Evolutionary conservation across 805 yeast genomes (phyloP).

Genomic region (Candida sanyiensis): DNA sequence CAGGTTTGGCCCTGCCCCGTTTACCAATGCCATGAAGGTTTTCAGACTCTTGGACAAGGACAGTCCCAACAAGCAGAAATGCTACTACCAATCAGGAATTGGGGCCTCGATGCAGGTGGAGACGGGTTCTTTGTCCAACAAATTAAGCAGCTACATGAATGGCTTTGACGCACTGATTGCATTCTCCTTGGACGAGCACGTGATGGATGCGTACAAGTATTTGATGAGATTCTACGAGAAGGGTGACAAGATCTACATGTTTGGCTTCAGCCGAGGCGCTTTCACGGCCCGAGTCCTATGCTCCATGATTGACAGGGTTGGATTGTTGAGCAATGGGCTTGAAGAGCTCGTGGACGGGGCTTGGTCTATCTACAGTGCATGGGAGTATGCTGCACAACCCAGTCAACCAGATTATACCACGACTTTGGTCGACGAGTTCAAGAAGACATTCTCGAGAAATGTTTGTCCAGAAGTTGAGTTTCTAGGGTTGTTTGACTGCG

Average conservation of each 20-base stretch:
- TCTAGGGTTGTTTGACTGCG: constrained; percentile 67
- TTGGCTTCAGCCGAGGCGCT: constrained; percentile 65
- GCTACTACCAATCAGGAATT: constrained; percentile 66
- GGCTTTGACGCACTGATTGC: constrained; percentile 45
- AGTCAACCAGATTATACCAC: constrained; percentile 36
- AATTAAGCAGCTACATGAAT: constrained; percentile 20
- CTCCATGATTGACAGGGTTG: constrained; percentile 63
- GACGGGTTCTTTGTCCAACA: constrained; percentile 18
- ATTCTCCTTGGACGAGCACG: constrained; percentile 48
- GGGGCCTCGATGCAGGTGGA: constrained; percentile 47
- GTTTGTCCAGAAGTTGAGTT: constrained; percentile 42
- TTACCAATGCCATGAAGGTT: constrained; percentile 48
- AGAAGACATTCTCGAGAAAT: constrained; percentile 44
- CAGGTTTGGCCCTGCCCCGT: constrained; percentile 50
- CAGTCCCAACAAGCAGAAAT: constrained; percentile 36
- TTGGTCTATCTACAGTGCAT: constrained; percentile 54
- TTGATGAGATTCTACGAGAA: constrained; percentile 41
- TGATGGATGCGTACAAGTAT: constrained; percentile 50
- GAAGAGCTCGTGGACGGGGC: constrained; percentile 54
- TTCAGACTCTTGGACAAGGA: constrained; percentile 47
- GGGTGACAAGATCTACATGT: constrained; percentile 49
- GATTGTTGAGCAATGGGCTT: constrained; percentile 48
- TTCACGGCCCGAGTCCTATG: constrained; percentile 58
- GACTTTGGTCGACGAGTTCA: constrained; percentile 48
- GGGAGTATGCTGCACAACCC: constrained; percentile 59